Evolutionary conservation across 2,329 filamentous ascomycete species (phyloP).

Genomic region (Microascus cirrosus): DNA sequence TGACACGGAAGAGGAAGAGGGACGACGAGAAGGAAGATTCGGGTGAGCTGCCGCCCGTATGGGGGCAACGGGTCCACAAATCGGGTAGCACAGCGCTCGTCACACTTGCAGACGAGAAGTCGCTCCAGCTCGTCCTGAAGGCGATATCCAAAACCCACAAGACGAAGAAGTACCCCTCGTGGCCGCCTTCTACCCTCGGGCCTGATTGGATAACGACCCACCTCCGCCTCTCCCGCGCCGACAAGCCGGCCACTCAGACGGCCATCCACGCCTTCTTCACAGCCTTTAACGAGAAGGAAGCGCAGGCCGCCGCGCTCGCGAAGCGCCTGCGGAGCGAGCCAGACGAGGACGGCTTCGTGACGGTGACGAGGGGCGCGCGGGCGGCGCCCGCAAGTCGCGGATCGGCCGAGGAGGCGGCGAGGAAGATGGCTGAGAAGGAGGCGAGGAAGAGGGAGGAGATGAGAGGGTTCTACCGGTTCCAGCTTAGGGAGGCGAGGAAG

Average conservation of each 20-base stretch:
- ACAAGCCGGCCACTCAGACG: constrained; percentile 53
- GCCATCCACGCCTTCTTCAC: constrained; percentile 79
- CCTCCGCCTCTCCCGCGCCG: constrained; percentile 60
- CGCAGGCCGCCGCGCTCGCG: constrained; percentile 48
- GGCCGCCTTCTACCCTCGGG: constrained; percentile 57
- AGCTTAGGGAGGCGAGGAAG: constrained; percentile 69
- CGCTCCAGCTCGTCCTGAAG: constrained; percentile 65
- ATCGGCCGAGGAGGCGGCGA: constrained; percentile 51
- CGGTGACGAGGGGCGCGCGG: constrained; percentile 70
- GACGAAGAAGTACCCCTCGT: constrained; percentile 50
- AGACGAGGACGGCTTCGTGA: constrained; percentile 93
- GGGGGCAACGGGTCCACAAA: constrained; percentile 57
- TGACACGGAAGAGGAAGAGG: constrained; percentile 41
- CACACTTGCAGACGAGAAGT: constrained; percentile 72
- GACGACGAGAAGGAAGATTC: constrained; percentile 48
- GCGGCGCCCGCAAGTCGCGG: constrained; percentile 63
- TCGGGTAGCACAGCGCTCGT: constrained; percentile 75
- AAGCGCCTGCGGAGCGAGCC: constrained; percentile 64
- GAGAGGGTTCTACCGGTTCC: constrained; percentile 75
- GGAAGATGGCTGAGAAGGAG: constrained; percentile 51
- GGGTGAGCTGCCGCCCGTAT: constrained; percentile 56
- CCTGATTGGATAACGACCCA: constrained; percentile 50
- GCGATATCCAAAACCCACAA: constrained; percentile 54
- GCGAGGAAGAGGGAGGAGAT: constrained; percentile 51
- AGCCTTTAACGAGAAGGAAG: constrained; percentile 63